Percentiles rank a stretch among this genome's conserved stretches.
Evolutionary conservation across 345 rosid genomes (phyloP).

Genomic region (Ailanthus altissimus): DNA sequence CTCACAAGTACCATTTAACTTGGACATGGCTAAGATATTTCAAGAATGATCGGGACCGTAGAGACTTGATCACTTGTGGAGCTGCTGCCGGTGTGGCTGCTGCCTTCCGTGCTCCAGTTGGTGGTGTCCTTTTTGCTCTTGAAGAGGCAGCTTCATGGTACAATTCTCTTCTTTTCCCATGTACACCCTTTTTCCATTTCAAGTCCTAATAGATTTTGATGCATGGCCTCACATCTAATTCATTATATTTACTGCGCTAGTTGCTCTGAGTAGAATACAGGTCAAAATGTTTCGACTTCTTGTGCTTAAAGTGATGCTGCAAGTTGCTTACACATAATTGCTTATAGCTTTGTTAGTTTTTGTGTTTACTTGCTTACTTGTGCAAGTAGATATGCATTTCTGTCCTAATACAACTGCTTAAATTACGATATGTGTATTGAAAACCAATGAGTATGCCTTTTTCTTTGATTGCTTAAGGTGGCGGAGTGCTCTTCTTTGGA

Average conservation of each 20-base stretch:
- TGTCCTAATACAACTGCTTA: background rate
- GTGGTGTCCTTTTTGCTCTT: slow-evolving; percentile 54
- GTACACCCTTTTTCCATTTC: background rate
- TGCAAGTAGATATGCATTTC: background rate
- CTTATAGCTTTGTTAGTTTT: no score
- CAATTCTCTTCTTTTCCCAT: background rate
- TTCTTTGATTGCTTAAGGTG: slow-evolving; percentile 38
- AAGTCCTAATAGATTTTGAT: background rate
- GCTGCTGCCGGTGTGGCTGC: slow-evolving; percentile 58
- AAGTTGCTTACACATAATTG: no score
- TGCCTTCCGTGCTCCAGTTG: slow-evolving; percentile 57
- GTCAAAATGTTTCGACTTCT: background rate
- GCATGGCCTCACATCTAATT: background rate
- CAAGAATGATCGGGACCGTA: slow-evolving; percentile 51
- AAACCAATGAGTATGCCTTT: background rate
- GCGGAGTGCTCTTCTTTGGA: slow-evolving; percentile 83
- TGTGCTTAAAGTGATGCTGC: background rate
- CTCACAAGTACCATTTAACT: slow-evolving; percentile 49
- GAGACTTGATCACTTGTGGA: slow-evolving; percentile 57
- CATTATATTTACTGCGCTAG: background rate
- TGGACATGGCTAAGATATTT: slow-evolving; percentile 53
- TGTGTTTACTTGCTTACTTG: no score
- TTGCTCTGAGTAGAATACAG: background rate
- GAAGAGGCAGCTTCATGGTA: slow-evolving; percentile 64
- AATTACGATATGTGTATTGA: background rate